Base-by-base conservation (phyloP, 140 eudicot species). In the Bidens hawaiensis region DNA sequence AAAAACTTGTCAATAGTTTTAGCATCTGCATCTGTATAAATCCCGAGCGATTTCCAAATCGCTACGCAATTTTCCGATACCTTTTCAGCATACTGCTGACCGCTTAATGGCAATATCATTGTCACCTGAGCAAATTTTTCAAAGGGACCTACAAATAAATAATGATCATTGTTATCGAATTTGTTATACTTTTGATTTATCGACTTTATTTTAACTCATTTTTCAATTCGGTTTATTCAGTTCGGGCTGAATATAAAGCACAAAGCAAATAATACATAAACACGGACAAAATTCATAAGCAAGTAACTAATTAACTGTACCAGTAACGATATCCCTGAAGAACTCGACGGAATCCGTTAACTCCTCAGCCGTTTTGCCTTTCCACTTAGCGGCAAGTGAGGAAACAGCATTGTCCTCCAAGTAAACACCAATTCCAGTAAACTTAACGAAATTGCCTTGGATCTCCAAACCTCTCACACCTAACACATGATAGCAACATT, bases 401-500 rank as follows among this genome's bases (percentile, higher is more conserved):
- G 84, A 48, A 43, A 91, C 64, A 26, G 96, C 98, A 61, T 59
- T 64, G 8, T 73, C 83, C 60, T 91, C 91, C 70, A 91, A 36
- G 67, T 91, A 91, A 19, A 91, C 87, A 13, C 93, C 98, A 12
- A 91, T 91, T 5, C 89, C 91, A 7, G 98, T 91, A 68, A 84
- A 82, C 81, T 76, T 87, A 4, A 91, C 55, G 62, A 82, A 82
- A 22, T 76, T 82, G 3, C 95, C 98, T 36, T 87, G 60, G 18
- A 91, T 87, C 26, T 79, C 87, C 79, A 87, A 1, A 3, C 95
- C 93, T 79, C 98, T 87, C 76, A 30, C 93, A 72, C 96, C 98
- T 87, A 22, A 68, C 78, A 16, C 70, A 80, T 65, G 53, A 67
- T 24, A 58, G 24, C 51, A 45, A 59, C 41, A 3, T 11, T 30